Base-by-base conservation (phyloP, 495 filamentous ascomycete species). In the Penicillium soppii region DNA sequence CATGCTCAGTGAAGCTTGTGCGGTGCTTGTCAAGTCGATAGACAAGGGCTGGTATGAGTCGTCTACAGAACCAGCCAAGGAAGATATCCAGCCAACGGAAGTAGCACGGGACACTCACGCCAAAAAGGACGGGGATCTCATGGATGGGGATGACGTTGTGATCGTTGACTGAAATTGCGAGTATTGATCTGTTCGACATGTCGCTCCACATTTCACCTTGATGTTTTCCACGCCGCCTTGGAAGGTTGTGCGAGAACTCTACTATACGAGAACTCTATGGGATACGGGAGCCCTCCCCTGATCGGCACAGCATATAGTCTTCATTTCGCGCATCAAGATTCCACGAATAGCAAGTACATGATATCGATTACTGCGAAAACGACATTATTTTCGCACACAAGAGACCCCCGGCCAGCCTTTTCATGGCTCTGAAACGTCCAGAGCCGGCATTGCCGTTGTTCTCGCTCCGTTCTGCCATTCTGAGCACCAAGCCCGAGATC, bases 1-100 rank as follows among this genome's bases (percentile, higher is more conserved):
- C 26, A 74, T 97, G 65, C 71, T 83, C 7, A 76, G 82, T 33
- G 67, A 85, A 47, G 84, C 90, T 23, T 87, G 82, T 64, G 78
- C 83, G 42, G 68, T 84, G 58, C 58, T 82, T 42, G 69, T 73
- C n/a, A 56, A 56, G n/a, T 79, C 73, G 44, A 56, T 79, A 12
- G 77, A 78, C 52, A 66, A 64, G 41, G 67, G 68, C 7, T 70
- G 68, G 57, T 79, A 76, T 39, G 63, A 55, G 15, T 59, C 60
- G 16, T 63, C 69, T 19, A 62, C 57, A 13, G 62, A 56, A 17
- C 65, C 61, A 38, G 39, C 55, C 25, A 56, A 69, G 48, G 48
- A 48, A 45, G 42, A 56, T 23, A 43, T 33, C 35, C 40, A 52
- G 29, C 30, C 44, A 48, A 43, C 59, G 41, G 6, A 47, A 5